phyloP scores from a whole-genome alignment of 75 land plant genomes.

The Adiantum capillusveneris region DNA sequence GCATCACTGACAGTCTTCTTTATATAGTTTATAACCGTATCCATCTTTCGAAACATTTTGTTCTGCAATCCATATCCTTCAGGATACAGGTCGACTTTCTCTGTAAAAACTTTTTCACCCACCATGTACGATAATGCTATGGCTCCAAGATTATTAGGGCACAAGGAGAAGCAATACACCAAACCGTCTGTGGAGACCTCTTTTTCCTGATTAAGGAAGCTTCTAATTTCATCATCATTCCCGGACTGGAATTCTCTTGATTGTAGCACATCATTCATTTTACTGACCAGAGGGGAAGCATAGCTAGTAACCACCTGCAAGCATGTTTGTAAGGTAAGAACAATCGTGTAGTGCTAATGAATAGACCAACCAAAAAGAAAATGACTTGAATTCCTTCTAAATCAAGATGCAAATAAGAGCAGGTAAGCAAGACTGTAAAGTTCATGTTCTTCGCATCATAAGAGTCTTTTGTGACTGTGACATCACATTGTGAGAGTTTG shows the following conservation, averaged over 20 bases:
- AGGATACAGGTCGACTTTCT: neutral
- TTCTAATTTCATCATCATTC: neutral
- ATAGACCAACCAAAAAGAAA: no score
- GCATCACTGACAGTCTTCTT: neutral
- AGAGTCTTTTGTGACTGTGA: no score
- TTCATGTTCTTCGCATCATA: no score
- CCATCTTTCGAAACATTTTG: neutral
- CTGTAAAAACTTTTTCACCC: neutral
- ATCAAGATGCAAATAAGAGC: neutral
- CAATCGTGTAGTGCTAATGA: no score
- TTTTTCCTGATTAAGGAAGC: neutral
- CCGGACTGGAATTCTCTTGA: neutral
- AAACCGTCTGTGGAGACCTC: neutral
- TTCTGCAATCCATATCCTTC: constrained; percentile 2
- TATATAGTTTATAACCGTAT: neutral
- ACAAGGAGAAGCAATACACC: neutral
- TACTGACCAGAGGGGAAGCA: neutral
- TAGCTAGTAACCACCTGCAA: neutral
- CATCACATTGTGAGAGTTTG: no score
- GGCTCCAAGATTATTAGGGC: neutral
- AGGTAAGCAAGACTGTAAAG: neutral
- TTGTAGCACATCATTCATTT: neutral
- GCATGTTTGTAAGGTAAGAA: neutral
- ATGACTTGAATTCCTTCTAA: neutral
- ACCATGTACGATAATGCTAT: neutral